Percentiles rank a stretch among this genome's conserved stretches.
Evolutionary conservation across 208 protist genomes (phyloP).

Genomic region (Leishmania mexicana): DNA sequence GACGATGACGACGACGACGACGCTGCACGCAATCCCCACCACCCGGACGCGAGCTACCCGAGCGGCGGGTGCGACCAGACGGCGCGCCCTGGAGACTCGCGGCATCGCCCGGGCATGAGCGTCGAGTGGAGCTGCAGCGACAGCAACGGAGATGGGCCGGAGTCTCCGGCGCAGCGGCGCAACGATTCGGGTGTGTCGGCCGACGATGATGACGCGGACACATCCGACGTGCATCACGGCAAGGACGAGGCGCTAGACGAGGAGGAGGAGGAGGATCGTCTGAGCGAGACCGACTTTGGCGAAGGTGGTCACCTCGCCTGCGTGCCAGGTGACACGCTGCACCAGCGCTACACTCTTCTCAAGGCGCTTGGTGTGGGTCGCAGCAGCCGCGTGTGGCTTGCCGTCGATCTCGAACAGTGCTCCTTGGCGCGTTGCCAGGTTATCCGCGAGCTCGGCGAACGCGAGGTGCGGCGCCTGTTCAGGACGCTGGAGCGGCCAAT

Average conservation of each 20-base stretch:
- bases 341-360: slow-evolving; percentile 62
- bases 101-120: not conserved
- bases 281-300: slow-evolving; percentile 48
- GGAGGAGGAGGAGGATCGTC: slow-evolving; percentile 25
- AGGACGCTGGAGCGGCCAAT: slow-evolving; percentile 39
- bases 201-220: not conserved
- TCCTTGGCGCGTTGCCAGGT: slow-evolving; percentile 31
- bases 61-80: slow-evolving; percentile 9
- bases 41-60: not conserved
- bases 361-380: slow-evolving; percentile 51
- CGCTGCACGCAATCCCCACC: not conserved
- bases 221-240: not conserved
- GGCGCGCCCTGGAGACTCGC: slow-evolving; percentile 3
- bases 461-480: slow-evolving; percentile 23
- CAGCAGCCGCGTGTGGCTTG: slow-evolving; percentile 73
- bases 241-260: not conserved
- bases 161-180: not conserved
- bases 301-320: slow-evolving; percentile 60
- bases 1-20: slow-evolving; percentile 4
- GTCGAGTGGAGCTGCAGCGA: not conserved
- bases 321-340: slow-evolving; percentile 61
- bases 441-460: not conserved
- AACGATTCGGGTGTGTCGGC: not conserved
- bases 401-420: slow-evolving; percentile 61
- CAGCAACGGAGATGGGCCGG: not conserved